Percentiles rank a stretch among this genome's conserved stretches.
phyloP scores from a whole-genome alignment of 2,329 filamentous ascomycete genomes.

The Trichophyton rubrum region DNA sequence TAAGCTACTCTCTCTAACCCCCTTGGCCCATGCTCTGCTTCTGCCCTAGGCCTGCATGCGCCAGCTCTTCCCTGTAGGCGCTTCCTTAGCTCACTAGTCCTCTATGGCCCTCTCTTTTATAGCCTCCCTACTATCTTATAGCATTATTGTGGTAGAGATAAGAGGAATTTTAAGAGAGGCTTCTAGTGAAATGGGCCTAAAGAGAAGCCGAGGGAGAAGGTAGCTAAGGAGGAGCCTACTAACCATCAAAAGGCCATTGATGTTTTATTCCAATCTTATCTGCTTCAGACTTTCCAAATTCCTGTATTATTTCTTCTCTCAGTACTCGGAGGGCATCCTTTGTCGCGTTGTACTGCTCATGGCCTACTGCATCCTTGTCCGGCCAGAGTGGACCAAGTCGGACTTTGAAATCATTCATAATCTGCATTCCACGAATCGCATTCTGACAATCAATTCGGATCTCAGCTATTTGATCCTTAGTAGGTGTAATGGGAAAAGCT shows the following conservation, averaged over 20 bases:
- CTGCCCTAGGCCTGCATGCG: no score
- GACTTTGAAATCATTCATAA: constrained; percentile 7
- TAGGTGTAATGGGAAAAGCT: background rate
- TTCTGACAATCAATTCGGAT: constrained; percentile 5
- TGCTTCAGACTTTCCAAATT: constrained; percentile 6
- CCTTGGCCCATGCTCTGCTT: no score
- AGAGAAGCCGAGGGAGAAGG: no score
- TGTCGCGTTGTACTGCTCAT: constrained; percentile 8
- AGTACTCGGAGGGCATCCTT: constrained; percentile 6
- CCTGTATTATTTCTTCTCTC: constrained; percentile 5
- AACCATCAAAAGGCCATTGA: constrained; percentile 8
- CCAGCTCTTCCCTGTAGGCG: no score
- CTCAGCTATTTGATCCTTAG: constrained; percentile 1
- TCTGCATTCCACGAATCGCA: constrained; percentile 4
- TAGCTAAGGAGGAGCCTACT: background rate
- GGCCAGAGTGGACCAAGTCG: constrained; percentile 10
- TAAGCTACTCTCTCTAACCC: no score
- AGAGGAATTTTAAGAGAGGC: no score
- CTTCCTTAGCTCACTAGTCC: no score
- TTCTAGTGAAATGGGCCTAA: no score
- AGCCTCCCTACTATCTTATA: no score
- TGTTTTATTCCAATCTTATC: constrained; percentile 5
- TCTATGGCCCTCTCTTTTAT: no score
- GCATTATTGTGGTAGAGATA: no score
- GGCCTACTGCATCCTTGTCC: constrained; percentile 8